Base-by-base conservation (phyloP, 768 basidiomycete species). In the Ramaria sp. region DNA sequence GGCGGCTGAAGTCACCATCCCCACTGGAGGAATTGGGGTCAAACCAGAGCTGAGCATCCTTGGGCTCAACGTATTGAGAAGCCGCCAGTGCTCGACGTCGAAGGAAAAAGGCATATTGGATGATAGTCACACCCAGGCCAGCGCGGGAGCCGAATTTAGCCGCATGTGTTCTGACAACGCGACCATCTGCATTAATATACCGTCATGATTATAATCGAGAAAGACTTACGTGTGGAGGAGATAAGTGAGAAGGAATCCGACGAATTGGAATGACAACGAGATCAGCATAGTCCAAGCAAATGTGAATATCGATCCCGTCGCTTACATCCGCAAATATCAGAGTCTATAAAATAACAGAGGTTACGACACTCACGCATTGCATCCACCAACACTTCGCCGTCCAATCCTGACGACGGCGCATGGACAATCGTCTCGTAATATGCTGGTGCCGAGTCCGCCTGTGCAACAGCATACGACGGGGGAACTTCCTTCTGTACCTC, bases 401-500 rank as follows among this genome's bases (percentile, higher is more conserved):
- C 68, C 7, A 73, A 70, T 60, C 80, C 78, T 15, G 81, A 69
- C 60, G 80, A 83, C 0, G 91, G 91, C 0, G 93, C 83, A 59
- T 94, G 88, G 9, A 97, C 81, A 0, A 91, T 93, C 0, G 90
- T 97, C 66, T 99, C 95, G 90, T 92, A 97, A 70, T 99, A 99
- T 0, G 91, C 80, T 0, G 96, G 96, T 0, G 88, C 93, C 0
- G 90, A 81, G 66, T 99, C 95, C 30, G 84, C 80, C 60, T 91
- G 84, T 2, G 95, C 96, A 15, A 84, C 78, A 12, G 84, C 77
- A 65, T 99, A 99, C 0, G 92, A 82, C 3, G 96, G 96, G 4
- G 94, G 92, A 1, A 82, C 78, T 57, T 88, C 88, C 63, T 82
- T 88, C 67, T 90, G 85, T 7, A 76, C 74, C 48, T 89, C 85